Evolutionary conservation across 371 early-diverging fungal species (phyloP).

Genomic region (Apophysomyces variabilis): DNA sequence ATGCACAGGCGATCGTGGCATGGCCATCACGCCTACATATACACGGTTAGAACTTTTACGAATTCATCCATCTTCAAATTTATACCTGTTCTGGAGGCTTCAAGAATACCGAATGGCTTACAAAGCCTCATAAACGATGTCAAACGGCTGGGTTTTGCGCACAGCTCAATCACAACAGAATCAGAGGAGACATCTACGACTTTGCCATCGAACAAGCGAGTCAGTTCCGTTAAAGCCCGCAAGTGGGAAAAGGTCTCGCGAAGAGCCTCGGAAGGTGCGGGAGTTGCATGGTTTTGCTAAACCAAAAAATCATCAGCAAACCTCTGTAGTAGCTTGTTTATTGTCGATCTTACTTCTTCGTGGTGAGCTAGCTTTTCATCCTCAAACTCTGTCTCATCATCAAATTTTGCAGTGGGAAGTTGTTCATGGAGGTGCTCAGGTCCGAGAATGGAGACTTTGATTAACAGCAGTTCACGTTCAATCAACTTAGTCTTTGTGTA

Average conservation of each 20-base stretch:
- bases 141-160: conserved; percentile 84
- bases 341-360: conserved; percentile 25
- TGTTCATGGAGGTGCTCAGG: conserved; percentile 63
- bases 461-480: conserved; percentile 89
- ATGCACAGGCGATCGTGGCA: conserved; percentile 85
- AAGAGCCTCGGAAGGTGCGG: conserved; percentile 50
- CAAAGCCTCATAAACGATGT: conserved; percentile 90
- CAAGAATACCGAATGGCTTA: conserved; percentile 92
- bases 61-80: not conserved
- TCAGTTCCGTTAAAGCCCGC: conserved; percentile 79
- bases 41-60: not conserved
- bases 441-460: conserved; percentile 91
- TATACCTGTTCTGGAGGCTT: conserved; percentile 87
- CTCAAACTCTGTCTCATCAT: conserved; percentile 37
- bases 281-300: not conserved
- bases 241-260: conserved; percentile 78
- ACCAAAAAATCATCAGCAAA: not conserved
- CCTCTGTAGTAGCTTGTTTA: not conserved
- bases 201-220: conserved; percentile 83
- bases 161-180: conserved; percentile 83
- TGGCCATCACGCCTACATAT: conserved; percentile 84
- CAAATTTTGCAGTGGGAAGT: conserved; percentile 22
- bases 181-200: conserved; percentile 88
- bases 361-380: conserved; percentile 38
- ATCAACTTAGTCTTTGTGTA: conserved; percentile 85